Evolutionary conservation across 2,329 filamentous ascomycete species (phyloP).

Genomic region (Apiospora arundinis): DNA sequence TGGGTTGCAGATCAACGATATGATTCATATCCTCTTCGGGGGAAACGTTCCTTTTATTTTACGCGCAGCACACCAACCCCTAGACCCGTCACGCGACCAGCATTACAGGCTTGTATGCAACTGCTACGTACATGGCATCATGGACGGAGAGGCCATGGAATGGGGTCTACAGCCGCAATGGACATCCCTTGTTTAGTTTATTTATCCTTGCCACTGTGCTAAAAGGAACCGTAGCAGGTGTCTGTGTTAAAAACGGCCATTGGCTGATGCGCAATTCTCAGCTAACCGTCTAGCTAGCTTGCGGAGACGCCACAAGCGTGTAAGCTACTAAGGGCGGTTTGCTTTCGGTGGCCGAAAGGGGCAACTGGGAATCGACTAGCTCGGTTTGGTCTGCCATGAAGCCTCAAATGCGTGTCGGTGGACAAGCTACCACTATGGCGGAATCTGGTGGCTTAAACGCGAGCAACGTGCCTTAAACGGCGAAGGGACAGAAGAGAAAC

Average conservation of each 20-base stretch:
- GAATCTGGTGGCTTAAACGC: background rate
- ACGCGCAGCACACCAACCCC: background rate
- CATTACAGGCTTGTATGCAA: conserved; percentile 20
- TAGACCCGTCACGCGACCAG: background rate
- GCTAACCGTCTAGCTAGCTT: background rate
- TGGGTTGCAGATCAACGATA: background rate
- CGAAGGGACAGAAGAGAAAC: too few relatives aligned
- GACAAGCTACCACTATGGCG: background rate
- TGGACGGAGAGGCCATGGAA: conserved; percentile 23
- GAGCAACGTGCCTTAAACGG: background rate
- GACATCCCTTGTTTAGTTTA: background rate
- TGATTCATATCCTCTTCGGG: background rate
- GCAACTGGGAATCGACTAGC: background rate
- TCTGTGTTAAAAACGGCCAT: background rate
- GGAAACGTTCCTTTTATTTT: background rate
- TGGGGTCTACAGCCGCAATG: background rate
- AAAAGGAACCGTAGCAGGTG: background rate
- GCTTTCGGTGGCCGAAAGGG: background rate
- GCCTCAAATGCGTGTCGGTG: background rate
- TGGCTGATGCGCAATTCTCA: background rate
- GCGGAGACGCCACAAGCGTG: background rate
- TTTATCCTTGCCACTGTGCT: too few relatives aligned
- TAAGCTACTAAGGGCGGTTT: background rate
- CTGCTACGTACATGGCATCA: conserved; percentile 24
- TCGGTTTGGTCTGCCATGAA: background rate